Evolutionary conservation across 163 green algal genomes (phyloP).

Genomic region (Volvox carteri): DNA sequence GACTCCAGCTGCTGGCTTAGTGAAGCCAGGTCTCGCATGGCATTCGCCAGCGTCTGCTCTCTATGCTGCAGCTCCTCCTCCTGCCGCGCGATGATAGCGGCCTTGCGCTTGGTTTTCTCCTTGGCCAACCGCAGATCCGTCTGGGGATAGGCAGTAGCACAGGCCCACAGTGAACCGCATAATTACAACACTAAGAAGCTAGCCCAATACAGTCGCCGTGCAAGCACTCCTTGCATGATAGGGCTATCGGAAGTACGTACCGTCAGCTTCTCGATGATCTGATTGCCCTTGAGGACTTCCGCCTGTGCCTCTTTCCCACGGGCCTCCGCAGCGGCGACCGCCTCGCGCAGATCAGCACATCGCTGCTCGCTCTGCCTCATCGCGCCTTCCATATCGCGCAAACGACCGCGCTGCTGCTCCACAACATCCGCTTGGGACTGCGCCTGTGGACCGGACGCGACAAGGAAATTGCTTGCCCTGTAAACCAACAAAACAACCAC

Average conservation of each 20-base stretch:
- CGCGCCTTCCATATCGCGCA: slow-evolving; percentile 71
- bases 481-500: neutral
- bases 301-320: slow-evolving; percentile 73
- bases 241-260: no score
- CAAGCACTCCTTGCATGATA: no score
- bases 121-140: slow-evolving; percentile 75
- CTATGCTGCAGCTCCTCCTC: slow-evolving; percentile 80
- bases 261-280: slow-evolving; percentile 86
- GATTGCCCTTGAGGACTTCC: slow-evolving; percentile 87
- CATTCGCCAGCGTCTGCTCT: slow-evolving; percentile 36
- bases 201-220: no score
- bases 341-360: slow-evolving; percentile 80
- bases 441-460: slow-evolving; percentile 11
- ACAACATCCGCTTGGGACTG: slow-evolving; percentile 72
- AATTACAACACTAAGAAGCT: no score
- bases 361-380: slow-evolving; percentile 72
- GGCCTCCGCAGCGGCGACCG: slow-evolving; percentile 69
- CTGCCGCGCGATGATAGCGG: slow-evolving; percentile 83
- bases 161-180: no score
- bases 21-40: slow-evolving; percentile 47
- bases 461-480: neutral
- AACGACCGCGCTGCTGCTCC: slow-evolving; percentile 74
- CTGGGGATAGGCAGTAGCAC: no score
- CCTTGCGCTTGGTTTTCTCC: slow-evolving; percentile 87
- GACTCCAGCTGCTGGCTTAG: slow-evolving; percentile 37